These are phyloP conservation scores for Lentinula aciculospora DNA, from an alignment of 768 basidiomycete genomes.

Conservation along the genomic window DNA sequence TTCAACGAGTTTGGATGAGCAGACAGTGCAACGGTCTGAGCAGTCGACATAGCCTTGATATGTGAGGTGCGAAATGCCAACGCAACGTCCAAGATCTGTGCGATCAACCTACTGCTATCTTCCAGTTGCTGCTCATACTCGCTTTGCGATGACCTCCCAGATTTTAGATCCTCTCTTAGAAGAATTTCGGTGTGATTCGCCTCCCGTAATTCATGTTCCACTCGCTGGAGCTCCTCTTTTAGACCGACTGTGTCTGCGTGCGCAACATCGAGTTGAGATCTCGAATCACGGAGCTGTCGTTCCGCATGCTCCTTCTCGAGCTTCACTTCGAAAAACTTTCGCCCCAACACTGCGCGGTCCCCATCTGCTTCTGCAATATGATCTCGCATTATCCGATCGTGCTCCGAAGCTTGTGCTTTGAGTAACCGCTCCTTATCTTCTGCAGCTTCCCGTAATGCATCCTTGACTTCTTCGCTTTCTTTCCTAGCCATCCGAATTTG, in stretches of 20 bases:
- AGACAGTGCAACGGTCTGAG: conserved; percentile 47
- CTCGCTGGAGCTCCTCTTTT: conserved; percentile 66
- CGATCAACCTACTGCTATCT: conserved; percentile 60
- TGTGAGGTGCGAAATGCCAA: conserved; percentile 75
- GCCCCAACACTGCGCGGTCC: conserved; percentile 87
- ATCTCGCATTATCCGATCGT: conserved; percentile 67
- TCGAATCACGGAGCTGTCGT: conserved; percentile 58
- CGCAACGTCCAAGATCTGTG: conserved; percentile 78
- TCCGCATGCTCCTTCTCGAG: conserved; percentile 56
- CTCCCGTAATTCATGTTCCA: conserved; percentile 66
- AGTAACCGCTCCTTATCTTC: conserved; percentile 77
- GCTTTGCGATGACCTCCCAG: conserved; percentile 63
- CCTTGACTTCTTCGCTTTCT: conserved; percentile 69
- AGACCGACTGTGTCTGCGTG: conserved; percentile 64
- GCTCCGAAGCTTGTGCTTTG: conserved; percentile 64
- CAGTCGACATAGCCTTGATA: conserved; percentile 60
- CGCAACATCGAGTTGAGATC: conserved; percentile 54
- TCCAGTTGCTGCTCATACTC: conserved; percentile 66
- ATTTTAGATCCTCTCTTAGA: conserved; percentile 67
- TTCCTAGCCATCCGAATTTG: conserved; percentile 66
- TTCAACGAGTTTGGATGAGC: conserved; percentile 40
- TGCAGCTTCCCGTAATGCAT: conserved; percentile 61
- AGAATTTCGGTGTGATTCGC: conserved; percentile 61
- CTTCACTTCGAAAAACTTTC: conserved; percentile 73
- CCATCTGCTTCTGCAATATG: conserved; percentile 92